phyloP scores from a whole-genome alignment of 257 asterid species.

The Nicotiana otophora region DNA sequence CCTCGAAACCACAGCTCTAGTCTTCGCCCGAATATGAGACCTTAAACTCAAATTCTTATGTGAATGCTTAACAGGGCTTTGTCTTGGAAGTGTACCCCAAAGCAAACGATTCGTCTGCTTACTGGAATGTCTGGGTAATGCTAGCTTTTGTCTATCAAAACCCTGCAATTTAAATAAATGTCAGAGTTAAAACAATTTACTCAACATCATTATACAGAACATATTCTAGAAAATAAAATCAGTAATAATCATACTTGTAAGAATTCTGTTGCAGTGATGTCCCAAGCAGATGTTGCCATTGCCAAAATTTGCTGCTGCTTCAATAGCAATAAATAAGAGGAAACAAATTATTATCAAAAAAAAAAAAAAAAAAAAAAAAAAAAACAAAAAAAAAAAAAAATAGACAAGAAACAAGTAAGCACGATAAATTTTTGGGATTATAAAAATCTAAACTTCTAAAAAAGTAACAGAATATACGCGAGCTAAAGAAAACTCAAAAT shows the following conservation, averaged over 20 bases:
- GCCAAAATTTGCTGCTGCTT: not conserved
- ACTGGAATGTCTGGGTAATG: constrained; percentile 33
- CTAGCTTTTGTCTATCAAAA: constrained; percentile 39
- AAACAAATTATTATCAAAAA: not conserved
- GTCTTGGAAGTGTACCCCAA: constrained; percentile 43
- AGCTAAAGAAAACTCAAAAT: not conserved
- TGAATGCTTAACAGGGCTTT: constrained; percentile 18
- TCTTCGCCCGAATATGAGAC: constrained; percentile 16
- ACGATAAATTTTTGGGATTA: not conserved
- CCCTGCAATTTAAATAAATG: constrained; percentile 33
- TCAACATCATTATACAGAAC: not conserved
- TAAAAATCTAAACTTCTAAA: not conserved
- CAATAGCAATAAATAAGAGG: not conserved
- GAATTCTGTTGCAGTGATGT: constrained; percentile 57
- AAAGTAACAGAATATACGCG: not conserved
- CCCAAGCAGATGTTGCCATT: constrained; percentile 57
- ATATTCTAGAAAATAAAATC: not conserved
- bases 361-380: no score
- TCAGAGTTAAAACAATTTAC: not conserved
- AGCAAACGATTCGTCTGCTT: constrained; percentile 39
- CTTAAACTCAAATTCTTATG: constrained; percentile 16
- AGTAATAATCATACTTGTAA: constrained; percentile 35
- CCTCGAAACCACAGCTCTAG: constrained; percentile 46
- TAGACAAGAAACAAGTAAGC: not conserved
- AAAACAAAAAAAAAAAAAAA: no score